phyloP scores from a whole-genome alignment of 371 early-diverging fungal species.

The Lichtheimia ramosa region DNA sequence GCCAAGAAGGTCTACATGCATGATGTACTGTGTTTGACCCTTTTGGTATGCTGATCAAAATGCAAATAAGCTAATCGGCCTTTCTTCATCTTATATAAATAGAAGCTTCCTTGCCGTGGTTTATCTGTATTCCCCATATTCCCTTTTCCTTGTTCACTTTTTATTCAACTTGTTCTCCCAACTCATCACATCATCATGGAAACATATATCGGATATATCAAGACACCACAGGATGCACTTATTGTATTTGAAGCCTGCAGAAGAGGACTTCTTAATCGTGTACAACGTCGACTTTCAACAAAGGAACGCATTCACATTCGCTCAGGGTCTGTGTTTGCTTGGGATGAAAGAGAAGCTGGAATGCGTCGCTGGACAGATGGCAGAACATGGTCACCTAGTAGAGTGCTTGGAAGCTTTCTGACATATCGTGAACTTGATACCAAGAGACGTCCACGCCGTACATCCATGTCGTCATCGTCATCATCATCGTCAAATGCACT shows the following conservation, averaged over 20 bases:
- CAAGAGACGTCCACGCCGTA: constrained; percentile 45
- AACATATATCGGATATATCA: constrained; percentile 65
- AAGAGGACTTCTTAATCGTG: constrained; percentile 60
- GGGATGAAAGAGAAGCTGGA: constrained; percentile 84
- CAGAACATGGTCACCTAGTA: constrained; percentile 82
- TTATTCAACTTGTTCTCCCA: constrained; percentile 8
- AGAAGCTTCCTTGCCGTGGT: background rate
- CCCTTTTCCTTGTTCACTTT: constrained; percentile 9
- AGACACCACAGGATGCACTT: constrained; percentile 80
- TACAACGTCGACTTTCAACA: constrained; percentile 74
- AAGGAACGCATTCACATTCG: constrained; percentile 62
- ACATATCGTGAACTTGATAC: constrained; percentile 76
- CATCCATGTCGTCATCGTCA: constrained; percentile 21
- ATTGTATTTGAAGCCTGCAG: constrained; percentile 85
- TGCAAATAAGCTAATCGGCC: background rate
- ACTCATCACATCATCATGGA: constrained; percentile 30
- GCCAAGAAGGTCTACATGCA: constrained; percentile 9
- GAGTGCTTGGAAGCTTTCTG: constrained; percentile 74
- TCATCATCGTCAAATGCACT: background rate
- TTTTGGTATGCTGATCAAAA: constrained; percentile 6
- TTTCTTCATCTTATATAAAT: constrained; percentile 5
- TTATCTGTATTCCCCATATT: background rate
- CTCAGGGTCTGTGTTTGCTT: constrained; percentile 84
- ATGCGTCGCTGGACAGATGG: constrained; percentile 94
- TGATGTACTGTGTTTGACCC: constrained; percentile 4